Evolutionary conservation across 768 basidiomycete genomes (phyloP).

Genomic region (Boletus coccyginus): DNA sequence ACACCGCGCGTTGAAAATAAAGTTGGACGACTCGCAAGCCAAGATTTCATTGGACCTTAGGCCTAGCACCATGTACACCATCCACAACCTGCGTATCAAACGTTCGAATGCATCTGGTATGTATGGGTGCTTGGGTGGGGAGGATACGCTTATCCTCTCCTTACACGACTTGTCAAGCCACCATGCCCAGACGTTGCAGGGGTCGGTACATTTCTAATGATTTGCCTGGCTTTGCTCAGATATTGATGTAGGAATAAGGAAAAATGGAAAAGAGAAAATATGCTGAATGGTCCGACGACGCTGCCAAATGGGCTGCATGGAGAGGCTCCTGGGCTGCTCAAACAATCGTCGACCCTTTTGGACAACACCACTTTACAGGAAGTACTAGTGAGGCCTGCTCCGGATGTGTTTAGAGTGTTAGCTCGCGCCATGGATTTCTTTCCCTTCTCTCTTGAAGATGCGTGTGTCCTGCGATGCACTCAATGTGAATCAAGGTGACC

Average conservation of each 20-base stretch:
- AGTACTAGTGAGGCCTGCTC: constrained; percentile 30
- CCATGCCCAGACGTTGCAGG: constrained; percentile 18
- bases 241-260: constrained; percentile 32
- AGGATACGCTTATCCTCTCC: constrained; percentile 22
- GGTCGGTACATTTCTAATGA: constrained; percentile 10
- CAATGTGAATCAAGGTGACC: constrained; percentile 52
- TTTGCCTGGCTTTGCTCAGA: background rate
- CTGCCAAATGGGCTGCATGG: background rate
- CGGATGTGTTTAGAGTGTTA: constrained; percentile 40
- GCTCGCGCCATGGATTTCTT: constrained; percentile 56
- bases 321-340: constrained; percentile 2
- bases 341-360: background rate
- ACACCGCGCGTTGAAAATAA: constrained; percentile 50
- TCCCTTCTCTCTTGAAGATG: constrained; percentile 49
- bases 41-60: constrained; percentile 37
- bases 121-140: constrained; percentile 30
- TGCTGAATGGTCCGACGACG: constrained; percentile 1
- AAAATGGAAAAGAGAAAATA: constrained; percentile 28
- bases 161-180: constrained; percentile 16
- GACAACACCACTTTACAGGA: constrained; percentile 36
- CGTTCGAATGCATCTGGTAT: constrained; percentile 16
- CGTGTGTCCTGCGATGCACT: constrained; percentile 47
- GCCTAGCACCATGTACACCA: constrained; percentile 42
- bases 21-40: constrained; percentile 47
- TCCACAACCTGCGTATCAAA: constrained; percentile 51